These are phyloP conservation scores for Dendrothele bispora DNA, from an alignment of 768 basidiomycete genomes.

Conservation along the genomic window DNA sequence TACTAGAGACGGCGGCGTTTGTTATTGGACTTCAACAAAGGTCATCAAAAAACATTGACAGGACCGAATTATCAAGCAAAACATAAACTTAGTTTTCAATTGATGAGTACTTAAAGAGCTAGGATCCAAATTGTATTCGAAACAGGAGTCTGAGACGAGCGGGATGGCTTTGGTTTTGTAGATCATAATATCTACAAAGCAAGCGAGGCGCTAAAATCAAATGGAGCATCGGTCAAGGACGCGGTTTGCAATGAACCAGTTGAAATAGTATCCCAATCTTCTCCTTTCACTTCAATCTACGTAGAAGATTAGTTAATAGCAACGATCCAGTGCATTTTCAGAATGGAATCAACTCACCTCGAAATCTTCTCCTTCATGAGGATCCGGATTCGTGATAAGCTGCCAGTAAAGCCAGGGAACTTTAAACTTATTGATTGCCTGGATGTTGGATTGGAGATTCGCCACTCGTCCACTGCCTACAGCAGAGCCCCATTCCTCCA, in stretches of 20 bases:
- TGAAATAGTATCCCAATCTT: constrained; percentile 20
- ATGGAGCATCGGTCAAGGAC: constrained; percentile 17
- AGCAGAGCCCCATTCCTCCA: constrained; percentile 37
- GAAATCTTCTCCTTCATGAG: constrained; percentile 29
- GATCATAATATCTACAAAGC: constrained; percentile 11
- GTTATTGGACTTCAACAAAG: too few relatives aligned
- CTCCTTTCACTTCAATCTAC: constrained; percentile 21
- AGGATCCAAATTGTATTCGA: too few relatives aligned
- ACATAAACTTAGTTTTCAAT: too few relatives aligned
- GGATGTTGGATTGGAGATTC: constrained; percentile 32
- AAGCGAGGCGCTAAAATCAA: constrained; percentile 22
- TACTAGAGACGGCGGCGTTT: too few relatives aligned
- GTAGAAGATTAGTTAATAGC: not conserved
- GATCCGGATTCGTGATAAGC: constrained; percentile 33
- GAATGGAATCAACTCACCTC: constrained; percentile 15
- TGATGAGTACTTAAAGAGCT: too few relatives aligned
- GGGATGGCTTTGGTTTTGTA: too few relatives aligned
- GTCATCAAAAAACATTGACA: too few relatives aligned
- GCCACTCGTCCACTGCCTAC: constrained; percentile 26
- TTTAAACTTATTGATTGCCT: constrained; percentile 32
- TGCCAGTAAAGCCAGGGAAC: constrained; percentile 42
- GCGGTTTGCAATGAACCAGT: constrained; percentile 9
- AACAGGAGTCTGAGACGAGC: too few relatives aligned
- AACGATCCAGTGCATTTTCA: not conserved
- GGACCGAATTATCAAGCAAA: too few relatives aligned